Base-by-base conservation (phyloP, 208 protist species). In the Leishmania tarentolae region DNA sequence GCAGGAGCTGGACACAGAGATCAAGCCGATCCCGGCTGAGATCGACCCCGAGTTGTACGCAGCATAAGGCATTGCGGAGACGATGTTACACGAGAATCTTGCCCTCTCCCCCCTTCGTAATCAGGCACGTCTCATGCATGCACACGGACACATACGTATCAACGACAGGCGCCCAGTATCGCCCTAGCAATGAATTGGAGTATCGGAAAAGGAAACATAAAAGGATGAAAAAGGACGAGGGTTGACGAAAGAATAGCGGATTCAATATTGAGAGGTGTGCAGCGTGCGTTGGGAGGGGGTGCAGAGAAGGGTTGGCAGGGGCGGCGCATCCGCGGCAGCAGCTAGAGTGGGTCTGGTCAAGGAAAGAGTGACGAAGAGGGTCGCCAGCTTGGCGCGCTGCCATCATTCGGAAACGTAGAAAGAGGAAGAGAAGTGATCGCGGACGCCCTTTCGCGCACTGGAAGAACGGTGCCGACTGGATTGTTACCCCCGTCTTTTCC, bases 1-100 rank as follows among this genome's bases (percentile, higher is more conserved):
- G 92, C 94, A 99, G 88, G 99, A 99, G 85, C 94, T 99, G 57
- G 98, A 98, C 76, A 99, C 99, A 63, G 98, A 99, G 89, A 99
- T 99, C 88, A 99, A 99, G 87, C 96, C 99, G 65, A 99, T 99
- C 80, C 99, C 99, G 40, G 90, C 93, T 37, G 91, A 94, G 46
- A 99, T 99, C 90, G 98, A 99, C 86, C 92, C 92, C 46, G 90
- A 95, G 57, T 94, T 99, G 35, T 99, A 99, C 91, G 96, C 87
- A 40, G 89, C 89, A 65, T 96, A 95, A 92, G 21, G 19, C 65
- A 42, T 68, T 47, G 46, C 73, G 53, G 63, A 13, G 53, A 57
- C 21, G 28, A 44, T 31, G 17, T 44, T 19, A 42, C 73, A 66
- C 40, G 50, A 57, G 21, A 28, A 66, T 40, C 28, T n/a, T 9